These are phyloP conservation scores for Heritiera fomes DNA, from an alignment of 345 rosid genomes.

Conservation along the genomic window DNA sequence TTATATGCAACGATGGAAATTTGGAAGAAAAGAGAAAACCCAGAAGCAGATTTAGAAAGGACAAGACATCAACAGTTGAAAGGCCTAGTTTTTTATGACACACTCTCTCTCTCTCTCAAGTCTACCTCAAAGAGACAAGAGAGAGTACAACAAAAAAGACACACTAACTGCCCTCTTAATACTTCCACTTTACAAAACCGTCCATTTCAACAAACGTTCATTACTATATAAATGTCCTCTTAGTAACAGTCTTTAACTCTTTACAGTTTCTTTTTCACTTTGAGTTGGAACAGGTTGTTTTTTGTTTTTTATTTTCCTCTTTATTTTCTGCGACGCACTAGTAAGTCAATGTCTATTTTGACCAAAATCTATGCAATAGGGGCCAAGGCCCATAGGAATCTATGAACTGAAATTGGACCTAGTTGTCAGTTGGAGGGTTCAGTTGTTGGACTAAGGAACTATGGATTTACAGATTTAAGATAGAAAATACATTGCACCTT, in stretches of 20 bases:
- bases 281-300: background rate
- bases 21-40: background rate
- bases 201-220: slow-evolving; percentile 14
- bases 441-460: background rate
- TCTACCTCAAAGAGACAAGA: slow-evolving; percentile 10
- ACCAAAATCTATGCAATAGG: background rate
- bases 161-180: slow-evolving; percentile 25
- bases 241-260: background rate
- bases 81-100: slow-evolving; percentile 4
- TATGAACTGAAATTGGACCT: background rate
- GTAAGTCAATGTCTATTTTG: background rate
- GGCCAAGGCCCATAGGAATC: background rate
- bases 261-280: slow-evolving; percentile 9
- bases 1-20: background rate
- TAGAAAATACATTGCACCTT: background rate
- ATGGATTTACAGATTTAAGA: background rate
- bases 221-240: background rate
- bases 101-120: slow-evolving; percentile 2
- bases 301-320: too few relatives aligned
- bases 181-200: slow-evolving; percentile 21
- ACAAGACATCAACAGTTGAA: slow-evolving; percentile 6
- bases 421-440: background rate
- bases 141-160: background rate
- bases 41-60: slow-evolving; percentile 13
- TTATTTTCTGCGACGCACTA: background rate